A percentile compares a stretch with the other conserved stretches of the same genome.
phyloP scores from a whole-genome alignment of 768 basidiomycete species.

The Grammothele lineata region DNA sequence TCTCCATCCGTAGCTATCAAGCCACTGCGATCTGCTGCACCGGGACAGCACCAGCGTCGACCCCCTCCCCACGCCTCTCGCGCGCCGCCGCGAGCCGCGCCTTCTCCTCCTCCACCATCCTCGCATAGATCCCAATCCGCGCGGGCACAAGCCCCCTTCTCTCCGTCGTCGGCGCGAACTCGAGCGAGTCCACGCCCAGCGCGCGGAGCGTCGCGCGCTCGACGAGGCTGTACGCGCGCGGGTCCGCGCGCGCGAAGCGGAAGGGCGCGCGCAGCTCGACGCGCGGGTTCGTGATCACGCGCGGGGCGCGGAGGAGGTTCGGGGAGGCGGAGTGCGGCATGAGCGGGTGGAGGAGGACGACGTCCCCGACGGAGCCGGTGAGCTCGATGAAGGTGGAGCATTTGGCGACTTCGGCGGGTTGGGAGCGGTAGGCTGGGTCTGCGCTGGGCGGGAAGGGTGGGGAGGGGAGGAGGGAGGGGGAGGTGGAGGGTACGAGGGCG shows the following conservation, averaged over 20 bases:
- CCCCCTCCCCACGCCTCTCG: not conserved
- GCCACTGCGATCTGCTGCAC: constrained; percentile 11
- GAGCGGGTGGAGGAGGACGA: constrained; percentile 57
- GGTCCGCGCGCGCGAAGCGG: constrained; percentile 41
- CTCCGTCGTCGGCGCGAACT: constrained; percentile 45
- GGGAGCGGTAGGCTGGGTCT: constrained; percentile 42
- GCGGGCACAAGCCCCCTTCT: constrained; percentile 44
- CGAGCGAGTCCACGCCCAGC: constrained; percentile 42
- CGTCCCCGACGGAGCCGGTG: constrained; percentile 58
- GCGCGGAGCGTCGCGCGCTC: constrained; percentile 56
- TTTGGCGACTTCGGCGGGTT: constrained; percentile 38
- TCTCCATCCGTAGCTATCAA: too few relatives aligned
- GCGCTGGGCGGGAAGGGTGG: constrained; percentile 16
- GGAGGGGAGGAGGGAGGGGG: constrained; percentile 26
- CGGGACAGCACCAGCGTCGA: too few relatives aligned
- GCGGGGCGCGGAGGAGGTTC: constrained; percentile 50
- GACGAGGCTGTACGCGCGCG: constrained; percentile 49
- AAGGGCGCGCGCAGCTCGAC: constrained; percentile 53
- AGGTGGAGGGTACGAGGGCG: constrained; percentile 44
- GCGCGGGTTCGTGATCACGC: constrained; percentile 65
- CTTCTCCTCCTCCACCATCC: constrained; percentile 48
- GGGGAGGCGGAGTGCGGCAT: constrained; percentile 64
- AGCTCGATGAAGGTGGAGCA: constrained; percentile 45
- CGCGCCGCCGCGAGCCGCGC: constrained; percentile 29
- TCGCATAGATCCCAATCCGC: constrained; percentile 39